Evolutionary conservation across 2,329 filamentous ascomycete genomes (phyloP).

Genomic region (Karstenula rhodostoma): DNA sequence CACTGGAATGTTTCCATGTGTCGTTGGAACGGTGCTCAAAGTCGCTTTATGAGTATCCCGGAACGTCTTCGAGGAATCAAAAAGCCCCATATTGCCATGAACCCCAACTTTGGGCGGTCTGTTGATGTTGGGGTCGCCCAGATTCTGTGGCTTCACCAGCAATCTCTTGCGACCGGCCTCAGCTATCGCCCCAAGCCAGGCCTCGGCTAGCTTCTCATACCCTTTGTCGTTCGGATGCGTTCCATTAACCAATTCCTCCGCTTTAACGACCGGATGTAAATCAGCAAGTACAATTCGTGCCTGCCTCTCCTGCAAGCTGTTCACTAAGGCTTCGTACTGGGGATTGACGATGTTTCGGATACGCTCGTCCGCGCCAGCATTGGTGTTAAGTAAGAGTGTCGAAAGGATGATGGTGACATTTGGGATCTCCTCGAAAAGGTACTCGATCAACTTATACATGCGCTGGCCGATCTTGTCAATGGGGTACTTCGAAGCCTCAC

Average conservation of each 20-base stretch:
- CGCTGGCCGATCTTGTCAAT: constrained; percentile 3
- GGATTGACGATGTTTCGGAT: constrained; percentile 12
- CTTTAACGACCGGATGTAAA: constrained; percentile 4
- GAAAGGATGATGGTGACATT: constrained; percentile 13
- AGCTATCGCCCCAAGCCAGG: constrained; percentile 1
- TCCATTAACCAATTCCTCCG: constrained; percentile 4
- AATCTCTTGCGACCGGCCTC: not conserved
- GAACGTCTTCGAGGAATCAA: not conserved
- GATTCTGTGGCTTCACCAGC: constrained; percentile 1
- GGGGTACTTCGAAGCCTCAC: not conserved
- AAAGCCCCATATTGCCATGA: not conserved
- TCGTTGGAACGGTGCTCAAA: not conserved
- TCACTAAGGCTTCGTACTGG: constrained; percentile 8
- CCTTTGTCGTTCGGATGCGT: constrained; percentile 5
- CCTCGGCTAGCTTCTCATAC: not conserved
- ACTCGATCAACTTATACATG: constrained; percentile 11
- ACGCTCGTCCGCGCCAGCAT: not conserved
- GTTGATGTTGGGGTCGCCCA: not conserved
- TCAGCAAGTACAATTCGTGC: constrained; percentile 17
- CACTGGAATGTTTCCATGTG: not conserved
- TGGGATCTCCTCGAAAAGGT: constrained; percentile 10
- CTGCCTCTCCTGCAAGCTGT: not conserved
- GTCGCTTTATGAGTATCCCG: not conserved
- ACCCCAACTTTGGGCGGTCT: not conserved
- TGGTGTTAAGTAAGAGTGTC: constrained; percentile 3